A percentile compares a stretch with the other conserved stretches of the same genome.
Evolutionary conservation across 768 basidiomycete genomes (phyloP).

Genomic region (Pleurotus sapidus): DNA sequence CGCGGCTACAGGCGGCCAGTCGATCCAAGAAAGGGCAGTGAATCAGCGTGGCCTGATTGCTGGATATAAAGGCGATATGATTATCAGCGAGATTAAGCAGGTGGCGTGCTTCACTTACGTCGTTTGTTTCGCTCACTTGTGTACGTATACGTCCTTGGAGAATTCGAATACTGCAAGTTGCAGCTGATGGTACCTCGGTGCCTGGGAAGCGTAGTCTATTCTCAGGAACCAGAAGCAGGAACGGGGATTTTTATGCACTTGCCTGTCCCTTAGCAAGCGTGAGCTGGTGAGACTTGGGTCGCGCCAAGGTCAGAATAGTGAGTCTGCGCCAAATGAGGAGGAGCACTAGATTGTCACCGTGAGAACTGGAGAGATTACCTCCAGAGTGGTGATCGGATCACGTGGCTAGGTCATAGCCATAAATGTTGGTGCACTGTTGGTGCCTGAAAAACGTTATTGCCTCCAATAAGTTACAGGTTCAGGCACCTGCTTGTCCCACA

Average conservation of each 20-base stretch:
- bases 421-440: slow-evolving; percentile 9
- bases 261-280: neutral
- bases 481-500: slow-evolving; percentile 13
- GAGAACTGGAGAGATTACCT: neutral
- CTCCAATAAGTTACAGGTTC: neutral
- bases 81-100: too few relatives aligned
- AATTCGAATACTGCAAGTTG: too few relatives aligned
- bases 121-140: too few relatives aligned
- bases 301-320: neutral
- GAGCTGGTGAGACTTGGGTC: neutral
- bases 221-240: slow-evolving; percentile 9
- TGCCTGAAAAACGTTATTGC: slow-evolving; percentile 7
- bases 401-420: neutral
- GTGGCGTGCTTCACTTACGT: too few relatives aligned
- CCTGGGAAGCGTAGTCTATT: slow-evolving; percentile 20
- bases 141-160: too few relatives aligned
- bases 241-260: neutral
- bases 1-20: too few relatives aligned
- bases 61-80: too few relatives aligned
- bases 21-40: too few relatives aligned
- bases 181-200: slow-evolving; percentile 29
- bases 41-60: too few relatives aligned
- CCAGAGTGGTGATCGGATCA: neutral
- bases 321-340: neutral
- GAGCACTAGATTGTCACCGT: neutral